Percentiles rank a stretch among this genome's conserved stretches.
These are phyloP conservation scores for Styphnolobium japonicum DNA, from an alignment of 306 rosid genomes.

Conservation along the genomic window DNA sequence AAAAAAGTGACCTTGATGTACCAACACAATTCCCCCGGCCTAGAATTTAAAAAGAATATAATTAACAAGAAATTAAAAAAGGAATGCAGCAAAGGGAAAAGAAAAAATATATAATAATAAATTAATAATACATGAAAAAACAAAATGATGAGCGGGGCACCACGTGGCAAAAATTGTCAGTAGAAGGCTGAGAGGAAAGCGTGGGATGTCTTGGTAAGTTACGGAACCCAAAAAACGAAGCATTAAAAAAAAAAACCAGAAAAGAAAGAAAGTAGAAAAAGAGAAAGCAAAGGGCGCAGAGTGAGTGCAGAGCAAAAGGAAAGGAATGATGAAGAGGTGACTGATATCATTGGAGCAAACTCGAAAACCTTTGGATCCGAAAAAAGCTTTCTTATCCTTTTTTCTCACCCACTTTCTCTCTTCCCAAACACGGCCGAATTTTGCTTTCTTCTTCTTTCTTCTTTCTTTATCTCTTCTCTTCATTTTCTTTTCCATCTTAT, in stretches of 20 bases:
- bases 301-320: not conserved
- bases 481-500: not conserved
- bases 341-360: conserved; percentile 5
- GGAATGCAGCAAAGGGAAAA: not conserved
- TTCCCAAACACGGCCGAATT: conserved; percentile 44
- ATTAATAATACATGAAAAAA: not conserved
- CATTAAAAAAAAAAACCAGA: not conserved
- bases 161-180: not conserved
- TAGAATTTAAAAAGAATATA: not conserved
- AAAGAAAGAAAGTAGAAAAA: not conserved
- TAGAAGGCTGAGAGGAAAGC: conserved; percentile 6
- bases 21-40: too few species aligned
- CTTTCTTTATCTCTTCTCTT: not conserved
- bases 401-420: conserved; percentile 44
- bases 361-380: conserved; percentile 48
- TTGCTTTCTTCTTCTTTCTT: not conserved
- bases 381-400: conserved; percentile 19
- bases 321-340: conserved; percentile 34
- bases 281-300: not conserved
- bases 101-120: too few species aligned
- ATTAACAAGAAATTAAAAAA: not conserved
- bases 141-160: not conserved
- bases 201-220: conserved; percentile 13
- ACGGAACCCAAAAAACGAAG: not conserved
- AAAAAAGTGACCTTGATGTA: too few species aligned